phyloP scores from a whole-genome alignment of 345 rosid species.

The Syzygium aromaticum region DNA sequence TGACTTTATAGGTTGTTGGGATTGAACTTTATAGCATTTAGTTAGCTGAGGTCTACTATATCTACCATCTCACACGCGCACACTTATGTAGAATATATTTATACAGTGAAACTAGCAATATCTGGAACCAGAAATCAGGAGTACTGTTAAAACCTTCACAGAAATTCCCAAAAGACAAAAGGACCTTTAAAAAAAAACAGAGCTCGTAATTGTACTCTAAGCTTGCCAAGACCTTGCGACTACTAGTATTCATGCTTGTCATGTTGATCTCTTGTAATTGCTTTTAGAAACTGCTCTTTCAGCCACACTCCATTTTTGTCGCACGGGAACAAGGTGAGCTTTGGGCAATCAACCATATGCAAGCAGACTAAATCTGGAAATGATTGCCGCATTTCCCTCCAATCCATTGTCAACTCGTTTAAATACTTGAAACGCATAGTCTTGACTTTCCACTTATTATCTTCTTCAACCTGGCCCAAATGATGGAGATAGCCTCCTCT shows the following conservation, averaged over 20 bases:
- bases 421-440: constrained; percentile 34
- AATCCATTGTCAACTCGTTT: constrained; percentile 15
- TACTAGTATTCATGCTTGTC: background rate
- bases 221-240: background rate
- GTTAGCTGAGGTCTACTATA: too few relatives aligned
- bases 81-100: background rate
- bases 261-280: background rate
- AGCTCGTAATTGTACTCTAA: background rate
- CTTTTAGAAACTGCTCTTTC: background rate
- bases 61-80: background rate
- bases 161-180: background rate
- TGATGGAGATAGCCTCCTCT: constrained; percentile 21
- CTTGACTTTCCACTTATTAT: constrained; percentile 6
- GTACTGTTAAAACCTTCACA: background rate
- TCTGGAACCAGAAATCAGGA: background rate
- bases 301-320: constrained; percentile 10
- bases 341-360: constrained; percentile 29
- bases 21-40: too few relatives aligned
- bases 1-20: too few relatives aligned
- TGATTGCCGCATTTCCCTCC: constrained; percentile 13
- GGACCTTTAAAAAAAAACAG: background rate
- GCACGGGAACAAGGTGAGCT: constrained; percentile 27
- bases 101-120: background rate
- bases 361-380: constrained; percentile 20
- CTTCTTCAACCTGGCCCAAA: background rate